A percentile compares a stretch with the other conserved stretches of the same genome.
These are phyloP conservation scores for Hanseniaspora mollemarum DNA, from an alignment of 805 yeast genomes.

Conservation along the genomic window DNA sequence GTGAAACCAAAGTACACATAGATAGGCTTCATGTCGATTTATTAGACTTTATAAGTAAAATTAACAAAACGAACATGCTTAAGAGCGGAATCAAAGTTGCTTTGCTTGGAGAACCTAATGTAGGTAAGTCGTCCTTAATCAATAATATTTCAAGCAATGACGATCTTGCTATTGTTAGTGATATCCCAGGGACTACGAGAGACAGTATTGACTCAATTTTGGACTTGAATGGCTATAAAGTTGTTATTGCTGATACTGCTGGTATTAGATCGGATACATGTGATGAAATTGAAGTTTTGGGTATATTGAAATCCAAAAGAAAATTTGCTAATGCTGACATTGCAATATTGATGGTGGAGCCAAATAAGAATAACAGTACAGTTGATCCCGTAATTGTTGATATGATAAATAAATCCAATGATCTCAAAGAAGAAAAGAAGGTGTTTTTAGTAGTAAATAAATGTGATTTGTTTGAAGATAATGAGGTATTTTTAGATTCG, in stretches of 20 bases:
- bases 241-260: slow-evolving; percentile 83
- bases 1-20: slow-evolving; percentile 38
- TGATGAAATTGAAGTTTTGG: slow-evolving; percentile 63
- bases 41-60: slow-evolving; percentile 32
- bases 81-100: slow-evolving; percentile 62
- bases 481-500: neutral
- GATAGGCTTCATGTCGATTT: slow-evolving; percentile 37
- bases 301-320: slow-evolving; percentile 63
- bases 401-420: slow-evolving; percentile 21
- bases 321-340: slow-evolving; percentile 55
- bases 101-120: slow-evolving; percentile 85
- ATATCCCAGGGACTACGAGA: slow-evolving; percentile 86
- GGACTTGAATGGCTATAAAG: slow-evolving; percentile 74
- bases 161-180: slow-evolving; percentile 84
- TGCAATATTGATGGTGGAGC: slow-evolving; percentile 47
- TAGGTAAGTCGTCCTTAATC: slow-evolving; percentile 83
- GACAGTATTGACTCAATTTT: slow-evolving; percentile 74
- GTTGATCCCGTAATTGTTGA: slow-evolving; percentile 28
- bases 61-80: slow-evolving; percentile 50
- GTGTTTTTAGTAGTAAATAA: slow-evolving; percentile 46
- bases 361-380: slow-evolving; percentile 25
- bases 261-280: slow-evolving; percentile 52
- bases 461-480: slow-evolving; percentile 36
- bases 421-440: slow-evolving; percentile 22
- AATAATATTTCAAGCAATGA: slow-evolving; percentile 56